Evolutionary conservation across 345 rosid species (phyloP), one percentile per base, ranked within the genome.

Genomic region (Noccaea bulbosa): DNA sequence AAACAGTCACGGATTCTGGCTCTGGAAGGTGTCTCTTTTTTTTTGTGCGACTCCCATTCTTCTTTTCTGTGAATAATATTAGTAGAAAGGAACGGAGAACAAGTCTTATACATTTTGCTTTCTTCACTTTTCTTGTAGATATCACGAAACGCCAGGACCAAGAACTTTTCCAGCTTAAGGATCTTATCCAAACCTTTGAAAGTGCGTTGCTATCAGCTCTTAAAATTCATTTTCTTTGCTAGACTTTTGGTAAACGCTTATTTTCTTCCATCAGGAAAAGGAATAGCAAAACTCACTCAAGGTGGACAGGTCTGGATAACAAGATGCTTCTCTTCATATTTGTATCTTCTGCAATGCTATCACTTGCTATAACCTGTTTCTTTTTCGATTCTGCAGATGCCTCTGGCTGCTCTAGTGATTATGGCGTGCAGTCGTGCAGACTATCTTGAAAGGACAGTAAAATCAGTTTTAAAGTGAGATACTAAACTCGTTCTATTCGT

Each of bases 351-450:
- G 49, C 50, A 8, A 11, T 56, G 12, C 52, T 56, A 6, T 47
- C 60, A 47, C 34, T 40, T 62, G 44, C 60, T 33, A 60, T 39
- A 73, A 58, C 46, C 34, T 71, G 50, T 35, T 57, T 77, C 66
- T 11, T 78, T 2, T 74, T 71, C 62, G 48, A 71, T 79, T 66
- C 22, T 30, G 65, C 79, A 91, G 98, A 78, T 39, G 55, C 93
- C 93, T 3, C 78, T 91, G 47, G 98, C 99, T 45, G 99, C 99
- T 45, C 87, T 94, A 62, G 98, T 94, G 64, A 82, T 91, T 77
- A 94, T 94, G 99, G 99, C 99, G 3, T 94, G 99, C 88, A 94
- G 87, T 71, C 97, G 97, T 50, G 96, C 98, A 48, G 98, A 94
- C 83, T 94, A 94, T 86, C 80, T 94, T 60, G 92, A 88, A 73